Evolutionary conservation across 2,329 filamentous ascomycete genomes (phyloP), one percentile per base, ranked within the genome.

Genomic region (Uncinocarpus reesii): DNA sequence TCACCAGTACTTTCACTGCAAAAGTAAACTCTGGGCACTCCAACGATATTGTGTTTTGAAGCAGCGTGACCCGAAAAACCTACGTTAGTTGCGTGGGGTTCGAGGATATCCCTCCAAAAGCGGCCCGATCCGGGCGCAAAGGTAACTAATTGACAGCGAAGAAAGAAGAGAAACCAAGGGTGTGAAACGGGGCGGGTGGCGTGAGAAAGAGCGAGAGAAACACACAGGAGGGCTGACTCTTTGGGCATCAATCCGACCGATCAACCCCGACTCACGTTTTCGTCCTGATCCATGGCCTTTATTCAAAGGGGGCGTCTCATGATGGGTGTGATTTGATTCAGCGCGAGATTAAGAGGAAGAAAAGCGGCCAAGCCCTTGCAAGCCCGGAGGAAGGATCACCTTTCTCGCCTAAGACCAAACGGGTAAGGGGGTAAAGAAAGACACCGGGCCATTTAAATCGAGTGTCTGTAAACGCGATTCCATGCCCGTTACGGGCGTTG

Each of bases 211-310:
- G 37, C 41, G 45, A 23, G 49, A 35, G 42, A 36, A 23, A 26
- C 29, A 37, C 34, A 35, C 11, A 26, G 36, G 23, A 44, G 21
- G 21, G 40, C 43, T 54, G 38, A 42, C 42, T 34, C 11, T 48
- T 54, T 54, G 52, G 52, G 52, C 52, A 54, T 44, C 52, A 54
- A 54, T 28, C 36, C 48, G 32, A 44, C 43, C 42, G 40, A 47
- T 50, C 48, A 47, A 31, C 28, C 34, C 24, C 21, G 36, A 43
- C 32, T 49, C 49, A 49, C 20, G 18, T 37, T n/a, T 32, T 34
- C 32, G 7, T 21, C 31, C 29, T 32, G 26, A 37, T 21, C 42
- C 37, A 45, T 40, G 31, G 47, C 26, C 38, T 7, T 18, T 28
- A 28, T 18, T 42, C 20, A 18, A 37, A 34, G 31, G 31, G 16